Evolutionary conservation across 345 rosid genomes (phyloP).

Genomic region (Stellera chamaejasme): DNA sequence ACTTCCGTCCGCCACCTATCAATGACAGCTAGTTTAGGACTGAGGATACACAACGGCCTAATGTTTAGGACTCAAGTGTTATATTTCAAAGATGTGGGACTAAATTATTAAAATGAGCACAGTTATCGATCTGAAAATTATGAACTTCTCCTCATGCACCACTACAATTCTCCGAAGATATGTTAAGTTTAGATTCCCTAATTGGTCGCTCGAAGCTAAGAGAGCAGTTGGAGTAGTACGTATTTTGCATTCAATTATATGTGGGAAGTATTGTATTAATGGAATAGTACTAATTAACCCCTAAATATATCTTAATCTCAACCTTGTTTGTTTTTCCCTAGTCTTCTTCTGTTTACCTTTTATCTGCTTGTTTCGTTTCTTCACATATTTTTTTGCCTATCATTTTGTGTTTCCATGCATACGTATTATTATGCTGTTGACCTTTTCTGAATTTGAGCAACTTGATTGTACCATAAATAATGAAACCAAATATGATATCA

Average conservation of each 20-base stretch:
- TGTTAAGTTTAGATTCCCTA: constrained; percentile 18
- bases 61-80: too few species aligned
- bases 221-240: constrained; percentile 16
- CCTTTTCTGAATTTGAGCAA: background rate
- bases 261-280: too few species aligned
- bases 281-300: too few species aligned
- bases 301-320: constrained; percentile 7
- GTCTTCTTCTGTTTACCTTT: constrained; percentile 28
- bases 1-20: background rate
- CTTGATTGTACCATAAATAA: too few species aligned
- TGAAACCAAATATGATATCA: too few species aligned
- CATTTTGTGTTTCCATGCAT: constrained; percentile 6
- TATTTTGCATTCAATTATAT: too few species aligned
- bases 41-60: background rate
- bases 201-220: constrained; percentile 21
- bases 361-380: constrained; percentile 24
- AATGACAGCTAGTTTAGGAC: too few species aligned
- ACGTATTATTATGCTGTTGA: constrained; percentile 2
- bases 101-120: too few species aligned
- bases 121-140: too few species aligned
- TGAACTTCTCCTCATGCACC: too few species aligned
- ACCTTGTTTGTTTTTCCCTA: constrained; percentile 21
- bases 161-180: constrained; percentile 7
- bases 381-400: constrained; percentile 3
- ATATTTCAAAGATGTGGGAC: too few species aligned